These are phyloP conservation scores for Thalassiosira ordinaria DNA, from an alignment of 352 stramenopile genomes.

Conservation along the genomic window DNA sequence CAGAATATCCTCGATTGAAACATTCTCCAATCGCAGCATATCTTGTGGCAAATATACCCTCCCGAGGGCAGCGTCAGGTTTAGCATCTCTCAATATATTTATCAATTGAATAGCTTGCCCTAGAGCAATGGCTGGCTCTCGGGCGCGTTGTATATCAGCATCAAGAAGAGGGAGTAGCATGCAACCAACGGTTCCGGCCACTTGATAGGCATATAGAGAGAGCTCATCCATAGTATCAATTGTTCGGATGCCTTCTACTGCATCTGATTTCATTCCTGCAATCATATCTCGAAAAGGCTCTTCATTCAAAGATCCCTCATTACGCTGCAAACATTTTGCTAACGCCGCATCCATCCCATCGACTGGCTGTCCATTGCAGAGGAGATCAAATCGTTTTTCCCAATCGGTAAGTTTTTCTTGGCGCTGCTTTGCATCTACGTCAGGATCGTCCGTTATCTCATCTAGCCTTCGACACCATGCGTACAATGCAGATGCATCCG, in stretches of 20 bases:
- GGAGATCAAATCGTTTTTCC: background rate
- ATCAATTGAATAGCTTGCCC: slow-evolving; percentile 54
- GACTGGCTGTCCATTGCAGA: slow-evolving; percentile 27
- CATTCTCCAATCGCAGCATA: slow-evolving; percentile 13
- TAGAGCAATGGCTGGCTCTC: slow-evolving; percentile 24
- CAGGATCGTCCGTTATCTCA: slow-evolving; percentile 41
- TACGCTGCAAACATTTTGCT: slow-evolving; percentile 28
- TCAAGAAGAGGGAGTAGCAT: slow-evolving; percentile 42
- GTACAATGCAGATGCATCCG: slow-evolving; percentile 43
- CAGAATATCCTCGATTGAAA: slow-evolving; percentile 19
- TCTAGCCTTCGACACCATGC: slow-evolving; percentile 45
- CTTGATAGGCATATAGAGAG: slow-evolving; percentile 45
- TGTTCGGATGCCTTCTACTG: slow-evolving; percentile 3
- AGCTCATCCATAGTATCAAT: slow-evolving; percentile 37
- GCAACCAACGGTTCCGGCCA: slow-evolving; percentile 40
- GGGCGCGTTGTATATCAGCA: slow-evolving; percentile 9
- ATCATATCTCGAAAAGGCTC: slow-evolving; percentile 51
- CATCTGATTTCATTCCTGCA: slow-evolving; percentile 42
- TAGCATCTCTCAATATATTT: slow-evolving; percentile 50
- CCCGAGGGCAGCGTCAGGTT: too few relatives aligned
- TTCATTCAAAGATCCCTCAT: slow-evolving; percentile 17
- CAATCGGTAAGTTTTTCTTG: background rate
- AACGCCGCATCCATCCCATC: slow-evolving; percentile 46
- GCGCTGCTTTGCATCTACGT: background rate
- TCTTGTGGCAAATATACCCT: slow-evolving; percentile 42